These are phyloP conservation scores for Colletotrichum karsti DNA, from an alignment of 2,329 filamentous ascomycete genomes.

Conservation along the genomic window DNA sequence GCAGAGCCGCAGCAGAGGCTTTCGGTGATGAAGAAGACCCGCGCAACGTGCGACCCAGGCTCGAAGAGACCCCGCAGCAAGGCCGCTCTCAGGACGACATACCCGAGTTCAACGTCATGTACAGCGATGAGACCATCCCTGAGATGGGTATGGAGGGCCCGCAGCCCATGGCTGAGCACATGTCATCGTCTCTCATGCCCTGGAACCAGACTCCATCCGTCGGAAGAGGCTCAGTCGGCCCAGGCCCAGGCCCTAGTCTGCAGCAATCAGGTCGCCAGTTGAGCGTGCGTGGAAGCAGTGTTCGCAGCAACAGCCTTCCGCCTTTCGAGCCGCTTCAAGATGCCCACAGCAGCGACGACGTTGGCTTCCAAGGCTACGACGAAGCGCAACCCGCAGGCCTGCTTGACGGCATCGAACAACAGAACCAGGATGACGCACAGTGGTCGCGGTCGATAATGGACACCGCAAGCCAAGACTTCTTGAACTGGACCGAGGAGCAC, in stretches of 20 bases:
- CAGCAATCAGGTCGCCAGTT: slow-evolving; percentile 32
- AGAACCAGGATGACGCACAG: slow-evolving; percentile 37
- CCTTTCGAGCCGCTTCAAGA: slow-evolving; percentile 60
- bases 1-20: slow-evolving; percentile 53
- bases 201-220: slow-evolving; percentile 53
- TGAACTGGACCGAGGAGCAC: slow-evolving; percentile 50
- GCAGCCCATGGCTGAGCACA: slow-evolving; percentile 72
- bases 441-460: slow-evolving; percentile 49
- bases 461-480: slow-evolving; percentile 54
- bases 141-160: slow-evolving; percentile 77
- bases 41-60: slow-evolving; percentile 48
- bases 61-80: slow-evolving; percentile 32
- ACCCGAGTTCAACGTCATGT: slow-evolving; percentile 37
- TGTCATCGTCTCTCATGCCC: slow-evolving; percentile 60
- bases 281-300: slow-evolving; percentile 48
- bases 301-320: slow-evolving; percentile 45
- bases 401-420: slow-evolving; percentile 25
- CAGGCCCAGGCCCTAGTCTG: neutral
- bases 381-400: slow-evolving; percentile 29
- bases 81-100: slow-evolving; percentile 27
- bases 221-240: slow-evolving; percentile 14
- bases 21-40: slow-evolving; percentile 46
- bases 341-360: slow-evolving; percentile 32
- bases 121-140: slow-evolving; percentile 52
- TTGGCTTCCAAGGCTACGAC: slow-evolving; percentile 37